Conservation (phyloP, 768 basidiomycete species). For the Cystobasidiopsis lactophilus region DNA sequence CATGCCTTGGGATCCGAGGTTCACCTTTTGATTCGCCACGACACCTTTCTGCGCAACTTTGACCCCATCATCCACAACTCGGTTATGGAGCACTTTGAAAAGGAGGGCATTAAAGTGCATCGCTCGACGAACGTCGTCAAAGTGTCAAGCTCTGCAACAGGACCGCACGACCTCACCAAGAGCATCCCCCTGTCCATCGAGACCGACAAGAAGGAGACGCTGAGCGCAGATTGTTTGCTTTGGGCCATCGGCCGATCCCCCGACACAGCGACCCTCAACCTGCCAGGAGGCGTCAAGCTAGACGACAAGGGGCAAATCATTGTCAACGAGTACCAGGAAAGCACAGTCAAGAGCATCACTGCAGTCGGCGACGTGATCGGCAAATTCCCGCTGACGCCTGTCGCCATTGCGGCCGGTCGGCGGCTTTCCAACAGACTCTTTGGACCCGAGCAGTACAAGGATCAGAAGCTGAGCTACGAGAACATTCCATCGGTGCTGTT, state of each 20-base stretch:
- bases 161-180: slow-evolving; percentile 12
- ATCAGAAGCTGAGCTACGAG: slow-evolving; percentile 62
- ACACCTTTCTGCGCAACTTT: slow-evolving; percentile 78
- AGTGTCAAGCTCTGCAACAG: slow-evolving; percentile 26
- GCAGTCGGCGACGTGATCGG: slow-evolving; percentile 85
- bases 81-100: slow-evolving; percentile 75
- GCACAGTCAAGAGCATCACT: slow-evolving; percentile 44
- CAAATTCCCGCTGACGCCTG: slow-evolving; percentile 80
- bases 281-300: slow-evolving; percentile 45
- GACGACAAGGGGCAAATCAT: slow-evolving; percentile 60
- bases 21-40: slow-evolving; percentile 71
- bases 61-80: slow-evolving; percentile 67
- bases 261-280: slow-evolving; percentile 52
- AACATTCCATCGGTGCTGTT: slow-evolving; percentile 92
- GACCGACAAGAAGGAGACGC: slow-evolving; percentile 46
- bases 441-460: slow-evolving; percentile 61
- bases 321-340: slow-evolving; percentile 80
- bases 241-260: slow-evolving; percentile 89
- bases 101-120: slow-evolving; percentile 78
- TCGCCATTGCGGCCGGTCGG: slow-evolving; percentile 88
- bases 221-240: slow-evolving; percentile 66
- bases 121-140: slow-evolving; percentile 49
- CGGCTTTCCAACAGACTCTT: slow-evolving; percentile 73
- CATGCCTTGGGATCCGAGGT: slow-evolving; percentile 78
- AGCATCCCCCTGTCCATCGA: slow-evolving; percentile 38